Conservation (phyloP, 192 early-diverging fungal genomes). For the Coemansia sp. region DNA sequence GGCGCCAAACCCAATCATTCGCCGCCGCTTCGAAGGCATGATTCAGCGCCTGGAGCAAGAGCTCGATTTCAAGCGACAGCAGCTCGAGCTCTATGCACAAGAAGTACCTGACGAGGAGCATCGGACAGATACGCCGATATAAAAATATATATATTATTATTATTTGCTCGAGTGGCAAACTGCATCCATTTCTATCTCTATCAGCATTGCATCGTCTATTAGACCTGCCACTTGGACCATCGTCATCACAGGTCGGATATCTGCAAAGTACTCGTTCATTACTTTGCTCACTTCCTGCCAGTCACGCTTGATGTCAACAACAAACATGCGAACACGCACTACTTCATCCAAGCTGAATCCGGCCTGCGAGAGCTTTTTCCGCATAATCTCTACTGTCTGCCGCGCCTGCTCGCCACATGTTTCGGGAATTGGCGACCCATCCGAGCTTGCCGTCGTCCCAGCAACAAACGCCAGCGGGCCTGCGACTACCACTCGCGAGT, state of each 20-base stretch:
- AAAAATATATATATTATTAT: neutral
- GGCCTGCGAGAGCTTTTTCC: constrained; percentile 16
- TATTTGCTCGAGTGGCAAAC: constrained; percentile 18
- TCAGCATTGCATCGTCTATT: constrained; percentile 42
- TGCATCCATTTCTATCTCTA: constrained; percentile 57
- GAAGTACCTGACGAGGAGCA: constrained; percentile 16
- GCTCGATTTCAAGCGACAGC: constrained; percentile 34
- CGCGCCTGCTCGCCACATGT: constrained; percentile 15
- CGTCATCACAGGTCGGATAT: constrained; percentile 41
- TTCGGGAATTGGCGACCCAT: constrained; percentile 21
- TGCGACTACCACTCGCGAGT: constrained; percentile 30
- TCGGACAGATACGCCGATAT: neutral
- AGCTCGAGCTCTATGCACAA: constrained; percentile 28
- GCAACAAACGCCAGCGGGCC: constrained; percentile 33
- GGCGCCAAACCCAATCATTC: constrained; percentile 51
- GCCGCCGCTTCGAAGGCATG: constrained; percentile 48
- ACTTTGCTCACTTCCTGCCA: constrained; percentile 40
- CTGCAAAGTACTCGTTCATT: constrained; percentile 30
- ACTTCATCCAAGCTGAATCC: constrained; percentile 22
- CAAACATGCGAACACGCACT: constrained; percentile 47
- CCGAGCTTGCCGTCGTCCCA: constrained; percentile 30
- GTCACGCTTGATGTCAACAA: constrained; percentile 43
- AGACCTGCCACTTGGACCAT: constrained; percentile 47
- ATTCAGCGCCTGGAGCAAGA: constrained; percentile 43
- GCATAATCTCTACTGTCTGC: constrained; percentile 33